A percentile compares a stretch with the other conserved stretches of the same genome.
Evolutionary conservation across 1,139 yeast species (phyloP).

Genomic region (Saccharomycopsis crataegensis): DNA sequence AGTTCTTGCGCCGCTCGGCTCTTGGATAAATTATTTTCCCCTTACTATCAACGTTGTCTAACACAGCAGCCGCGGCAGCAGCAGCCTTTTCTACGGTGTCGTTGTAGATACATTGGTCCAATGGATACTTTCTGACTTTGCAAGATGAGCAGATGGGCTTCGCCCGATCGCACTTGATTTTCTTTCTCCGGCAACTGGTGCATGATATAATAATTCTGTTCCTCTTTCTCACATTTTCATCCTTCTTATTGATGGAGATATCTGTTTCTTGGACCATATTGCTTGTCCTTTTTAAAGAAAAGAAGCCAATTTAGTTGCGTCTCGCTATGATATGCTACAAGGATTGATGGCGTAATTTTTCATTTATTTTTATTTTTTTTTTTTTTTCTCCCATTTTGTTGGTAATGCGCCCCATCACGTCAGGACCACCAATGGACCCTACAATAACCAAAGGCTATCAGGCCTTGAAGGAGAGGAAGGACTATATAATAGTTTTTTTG

Average conservation of each 20-base stretch:
- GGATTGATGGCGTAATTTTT: neutral
- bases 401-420: neutral
- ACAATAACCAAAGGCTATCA: neutral
- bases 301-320: neutral
- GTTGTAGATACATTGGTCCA: slow-evolving; percentile 15
- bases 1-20: neutral
- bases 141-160: slow-evolving; percentile 18
- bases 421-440: neutral
- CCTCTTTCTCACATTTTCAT: slow-evolving; percentile 8
- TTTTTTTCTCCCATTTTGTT: neutral
- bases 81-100: slow-evolving; percentile 4
- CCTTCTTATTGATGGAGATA: neutral
- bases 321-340: neutral
- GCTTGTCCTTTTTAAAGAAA: neutral
- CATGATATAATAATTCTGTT: slow-evolving; percentile 16
- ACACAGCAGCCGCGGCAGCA: neutral
- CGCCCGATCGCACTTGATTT: slow-evolving; percentile 17
- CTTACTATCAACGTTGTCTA: too few species aligned
- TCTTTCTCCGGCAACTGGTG: slow-evolving; percentile 18
- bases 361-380: neutral
- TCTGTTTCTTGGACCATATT: neutral
- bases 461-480: neutral
- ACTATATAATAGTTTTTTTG: neutral
- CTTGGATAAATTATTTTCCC: neutral
- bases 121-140: slow-evolving; percentile 13